Conservation (phyloP, 2,329 filamentous ascomycete genomes). For the Cladosporium colombiae region DNA sequence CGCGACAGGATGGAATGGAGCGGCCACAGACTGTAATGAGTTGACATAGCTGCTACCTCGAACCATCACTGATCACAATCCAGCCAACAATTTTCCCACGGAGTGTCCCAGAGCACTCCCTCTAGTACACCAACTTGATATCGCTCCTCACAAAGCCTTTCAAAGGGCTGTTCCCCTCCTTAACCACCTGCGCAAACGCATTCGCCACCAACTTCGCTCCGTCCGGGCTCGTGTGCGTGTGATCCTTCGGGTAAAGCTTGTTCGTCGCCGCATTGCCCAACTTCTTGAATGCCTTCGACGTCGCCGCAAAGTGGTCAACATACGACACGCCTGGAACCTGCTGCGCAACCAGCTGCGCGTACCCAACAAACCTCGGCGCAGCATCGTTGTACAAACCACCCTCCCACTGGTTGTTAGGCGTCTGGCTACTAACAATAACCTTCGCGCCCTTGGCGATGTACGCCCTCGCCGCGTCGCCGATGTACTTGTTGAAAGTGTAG, state of each 20-base stretch:
- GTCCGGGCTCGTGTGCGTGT: slow-evolving; percentile 61
- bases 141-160: not conserved
- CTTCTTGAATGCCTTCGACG: slow-evolving; percentile 54
- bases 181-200: slow-evolving; percentile 57
- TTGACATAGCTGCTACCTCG: not conserved
- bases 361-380: slow-evolving; percentile 58
- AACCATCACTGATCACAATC: not conserved
- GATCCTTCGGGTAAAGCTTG: slow-evolving; percentile 58
- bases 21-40: not conserved
- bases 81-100: not conserved
- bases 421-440: slow-evolving; percentile 61
- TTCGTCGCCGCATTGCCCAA: slow-evolving; percentile 55
- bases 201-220: slow-evolving; percentile 59
- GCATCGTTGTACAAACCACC: slow-evolving; percentile 53
- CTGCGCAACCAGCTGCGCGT: slow-evolving; percentile 53
- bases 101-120: too few species aligned
- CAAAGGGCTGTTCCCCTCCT: slow-evolving; percentile 10
- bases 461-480: slow-evolving; percentile 57
- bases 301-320: slow-evolving; percentile 63
- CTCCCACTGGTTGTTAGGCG: slow-evolving; percentile 66
- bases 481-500: slow-evolving; percentile 61
- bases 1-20: not conserved
- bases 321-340: slow-evolving; percentile 48
- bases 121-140: slow-evolving; percentile 7
- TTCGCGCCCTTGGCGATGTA: slow-evolving; percentile 60